A percentile compares a stretch with the other conserved stretches of the same genome.
phyloP scores from a whole-genome alignment of 345 rosid species.

The Brassica juncea region DNA sequence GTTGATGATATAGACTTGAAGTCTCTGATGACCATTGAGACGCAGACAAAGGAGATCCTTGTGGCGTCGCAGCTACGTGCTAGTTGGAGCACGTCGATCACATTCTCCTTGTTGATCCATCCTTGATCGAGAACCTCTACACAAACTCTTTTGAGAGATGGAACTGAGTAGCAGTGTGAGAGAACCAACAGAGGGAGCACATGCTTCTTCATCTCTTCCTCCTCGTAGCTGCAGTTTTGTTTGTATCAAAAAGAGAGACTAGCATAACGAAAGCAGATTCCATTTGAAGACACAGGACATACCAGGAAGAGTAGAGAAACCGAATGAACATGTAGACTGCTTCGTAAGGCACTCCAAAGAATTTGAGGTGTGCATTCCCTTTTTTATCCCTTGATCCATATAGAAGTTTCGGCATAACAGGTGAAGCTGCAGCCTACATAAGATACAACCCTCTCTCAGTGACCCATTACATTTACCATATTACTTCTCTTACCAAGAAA shows the following conservation, averaged over 20 bases:
- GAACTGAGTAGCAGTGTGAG: conserved; percentile 70
- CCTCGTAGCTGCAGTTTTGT: conserved; percentile 87
- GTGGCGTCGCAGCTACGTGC: conserved; percentile 71
- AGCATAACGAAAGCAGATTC: too few relatives aligned
- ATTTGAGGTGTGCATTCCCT: conserved; percentile 54
- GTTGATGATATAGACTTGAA: conserved; percentile 70
- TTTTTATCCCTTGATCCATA: conserved; percentile 46
- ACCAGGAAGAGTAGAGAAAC: conserved; percentile 92
- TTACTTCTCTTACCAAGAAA: conserved; percentile 5
- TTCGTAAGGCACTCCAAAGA: conserved; percentile 67
- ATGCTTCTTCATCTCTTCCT: conserved; percentile 66
- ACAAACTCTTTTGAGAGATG: conserved; percentile 71
- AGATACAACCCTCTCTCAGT: background rate
- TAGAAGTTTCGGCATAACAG: conserved; percentile 52
- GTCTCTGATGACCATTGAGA: conserved; percentile 66
- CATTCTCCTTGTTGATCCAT: conserved; percentile 72
- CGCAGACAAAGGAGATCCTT: conserved; percentile 61
- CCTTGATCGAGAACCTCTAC: conserved; percentile 52
- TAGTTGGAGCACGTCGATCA: conserved; percentile 78
- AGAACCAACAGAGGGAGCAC: conserved; percentile 78
- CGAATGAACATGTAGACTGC: conserved; percentile 67
- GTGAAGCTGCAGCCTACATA: conserved; percentile 67
- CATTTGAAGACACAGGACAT: too few relatives aligned
- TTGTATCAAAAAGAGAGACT: too few relatives aligned
- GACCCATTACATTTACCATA: background rate